phyloP scores from a whole-genome alignment of 108 stramenopile genomes.

The Cyclotella baltica region DNA sequence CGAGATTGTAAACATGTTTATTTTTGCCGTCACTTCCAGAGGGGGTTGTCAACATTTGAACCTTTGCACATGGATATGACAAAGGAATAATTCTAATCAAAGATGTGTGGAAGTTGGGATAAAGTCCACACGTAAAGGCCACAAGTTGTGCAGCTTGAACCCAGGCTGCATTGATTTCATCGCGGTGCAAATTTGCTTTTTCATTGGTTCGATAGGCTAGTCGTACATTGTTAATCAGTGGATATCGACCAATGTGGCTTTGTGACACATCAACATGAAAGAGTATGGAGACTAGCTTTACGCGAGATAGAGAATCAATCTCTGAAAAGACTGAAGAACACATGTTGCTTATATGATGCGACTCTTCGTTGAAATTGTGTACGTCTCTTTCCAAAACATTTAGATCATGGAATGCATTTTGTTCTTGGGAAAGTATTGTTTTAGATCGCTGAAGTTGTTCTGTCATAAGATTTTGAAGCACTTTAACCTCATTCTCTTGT shows the following conservation, averaged over 20 bases:
- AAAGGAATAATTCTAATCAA: conserved; percentile 31
- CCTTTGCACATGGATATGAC: conserved; percentile 49
- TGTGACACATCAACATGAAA: conserved; percentile 31
- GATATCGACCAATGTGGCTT: conserved; percentile 24
- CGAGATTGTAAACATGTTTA: conserved; percentile 46
- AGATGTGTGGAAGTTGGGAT: conserved; percentile 32
- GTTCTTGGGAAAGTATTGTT: conserved; percentile 22
- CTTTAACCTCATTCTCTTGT: conserved; percentile 34
- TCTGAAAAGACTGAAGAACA: conserved; percentile 27
- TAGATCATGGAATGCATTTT: conserved; percentile 28
- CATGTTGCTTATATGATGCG: conserved; percentile 32
- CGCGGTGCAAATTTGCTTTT: conserved; percentile 27
- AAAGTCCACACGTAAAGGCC: conserved; percentile 30
- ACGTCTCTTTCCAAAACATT: conserved; percentile 45
- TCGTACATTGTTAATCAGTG: conserved; percentile 48
- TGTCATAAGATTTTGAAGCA: conserved; percentile 43
- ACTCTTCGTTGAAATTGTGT: conserved; percentile 40
- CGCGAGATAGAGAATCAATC: conserved; percentile 33
- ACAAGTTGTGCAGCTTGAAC: conserved; percentile 43
- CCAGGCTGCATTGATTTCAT: conserved; percentile 48
- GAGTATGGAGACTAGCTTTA: conserved; percentile 40
- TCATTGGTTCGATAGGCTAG: conserved; percentile 44
- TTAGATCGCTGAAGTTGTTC: conserved; percentile 36
- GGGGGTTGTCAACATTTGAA: conserved; percentile 18
- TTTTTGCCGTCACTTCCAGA: conserved; percentile 17